Conservation (phyloP, 768 basidiomycete species). For the Russula abietina region DNA sequence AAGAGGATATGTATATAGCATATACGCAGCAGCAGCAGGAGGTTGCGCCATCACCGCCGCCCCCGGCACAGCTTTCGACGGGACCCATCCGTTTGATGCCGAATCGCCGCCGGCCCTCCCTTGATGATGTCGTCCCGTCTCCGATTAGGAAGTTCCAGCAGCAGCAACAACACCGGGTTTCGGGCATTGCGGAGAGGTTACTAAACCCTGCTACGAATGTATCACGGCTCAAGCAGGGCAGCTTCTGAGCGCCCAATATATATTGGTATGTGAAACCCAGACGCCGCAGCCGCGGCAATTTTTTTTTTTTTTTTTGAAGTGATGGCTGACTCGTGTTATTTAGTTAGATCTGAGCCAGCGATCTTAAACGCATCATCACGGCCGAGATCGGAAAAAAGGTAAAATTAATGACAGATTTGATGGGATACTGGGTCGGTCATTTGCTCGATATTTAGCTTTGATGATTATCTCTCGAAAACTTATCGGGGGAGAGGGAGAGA, state of each 20-base stretch:
- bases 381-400: background rate
- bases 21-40: background rate
- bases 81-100: conserved; percentile 15
- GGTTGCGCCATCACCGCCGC: background rate
- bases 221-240: background rate
- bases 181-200: background rate
- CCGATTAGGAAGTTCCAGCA: background rate
- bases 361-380: background rate
- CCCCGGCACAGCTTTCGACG: background rate
- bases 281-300: background rate
- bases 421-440: background rate
- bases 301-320: background rate
- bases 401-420: background rate
- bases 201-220: conserved; percentile 7
- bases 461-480: background rate
- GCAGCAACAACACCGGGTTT: background rate
- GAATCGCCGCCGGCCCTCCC: conserved; percentile 17
- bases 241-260: conserved; percentile 10
- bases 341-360: conserved; percentile 5
- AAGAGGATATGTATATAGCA: background rate
- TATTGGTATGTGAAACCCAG: conserved; percentile 14
- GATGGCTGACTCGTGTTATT: background rate
- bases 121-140: background rate
- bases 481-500: background rate
- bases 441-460: background rate